A percentile compares a stretch with the other conserved stretches of the same genome.
Evolutionary conservation across 768 basidiomycete species (phyloP).

Genomic region (Galerina marginata): DNA sequence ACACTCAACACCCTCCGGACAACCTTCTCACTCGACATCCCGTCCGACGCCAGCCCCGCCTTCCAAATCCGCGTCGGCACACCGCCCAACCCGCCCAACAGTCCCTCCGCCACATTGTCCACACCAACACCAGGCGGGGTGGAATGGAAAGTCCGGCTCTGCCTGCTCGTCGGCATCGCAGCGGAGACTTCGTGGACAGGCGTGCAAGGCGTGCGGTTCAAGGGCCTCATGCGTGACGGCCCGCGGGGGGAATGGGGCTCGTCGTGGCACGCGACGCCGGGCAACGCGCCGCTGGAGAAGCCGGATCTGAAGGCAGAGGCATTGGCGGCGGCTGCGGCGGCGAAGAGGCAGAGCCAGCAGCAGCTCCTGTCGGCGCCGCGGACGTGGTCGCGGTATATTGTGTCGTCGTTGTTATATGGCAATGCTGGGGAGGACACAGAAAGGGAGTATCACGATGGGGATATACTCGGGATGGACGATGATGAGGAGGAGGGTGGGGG

Average conservation of each 20-base stretch:
- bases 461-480: constrained; percentile 47
- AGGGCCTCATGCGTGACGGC: constrained; percentile 61
- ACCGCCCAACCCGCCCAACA: constrained; percentile 13
- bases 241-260: constrained; percentile 74
- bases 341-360: constrained; percentile 15
- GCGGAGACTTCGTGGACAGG: constrained; percentile 48
- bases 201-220: constrained; percentile 57
- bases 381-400: constrained; percentile 47
- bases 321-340: constrained; percentile 15
- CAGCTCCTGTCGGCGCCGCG: constrained; percentile 23
- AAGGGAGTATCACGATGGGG: constrained; percentile 64
- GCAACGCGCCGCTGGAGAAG: constrained; percentile 69
- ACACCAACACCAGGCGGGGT: constrained; percentile 65
- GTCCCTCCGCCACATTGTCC: constrained; percentile 7
- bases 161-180: constrained; percentile 82
- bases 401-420: constrained; percentile 37
- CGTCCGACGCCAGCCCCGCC: constrained; percentile 87
- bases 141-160: constrained; percentile 88
- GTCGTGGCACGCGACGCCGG: constrained; percentile 61
- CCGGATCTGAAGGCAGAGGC: constrained; percentile 28
- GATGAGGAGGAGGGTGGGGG: constrained; percentile 44
- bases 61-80: constrained; percentile 70
- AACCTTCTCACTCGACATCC: constrained; percentile 90
- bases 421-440: constrained; percentile 39
- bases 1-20: constrained; percentile 75